Evolutionary conservation across 2,329 filamentous ascomycete genomes (phyloP), one percentile per base, ranked within the genome.

Genomic region (Epichloe festucae): DNA sequence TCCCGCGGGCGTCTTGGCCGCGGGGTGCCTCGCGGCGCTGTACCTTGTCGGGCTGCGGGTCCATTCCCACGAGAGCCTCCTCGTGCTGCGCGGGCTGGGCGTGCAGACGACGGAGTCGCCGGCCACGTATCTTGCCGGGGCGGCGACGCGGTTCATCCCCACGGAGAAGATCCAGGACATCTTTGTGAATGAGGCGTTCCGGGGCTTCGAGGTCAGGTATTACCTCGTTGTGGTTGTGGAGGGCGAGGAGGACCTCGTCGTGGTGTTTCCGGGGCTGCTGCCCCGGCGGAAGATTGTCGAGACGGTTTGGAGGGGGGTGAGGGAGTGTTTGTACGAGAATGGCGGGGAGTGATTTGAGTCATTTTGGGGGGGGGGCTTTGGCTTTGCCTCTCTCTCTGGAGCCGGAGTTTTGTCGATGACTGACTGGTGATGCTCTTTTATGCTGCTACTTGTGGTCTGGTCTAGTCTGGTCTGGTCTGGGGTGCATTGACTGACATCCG

Each of bases 171-270:
- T 98, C 53, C 87, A 87, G 63, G 93, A 98, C 65, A 84, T 98
- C 52, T 81, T 96, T 50, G 87, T 98, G 48, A 89, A 96, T 65
- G 93, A 98, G 72, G 93, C 90, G 3, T 97, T 97, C 68, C 81
- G 81, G 52, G 90, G 90, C 0, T 95, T 96, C 62, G 88, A 90
- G 69, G 89, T 97, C 38, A 74, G 84, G 41, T 95, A 91, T 63
- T 96, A 95, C 63, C 72, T 98, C 8, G 81, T 88, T 4, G 87
- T 97, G 34, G 85, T 97, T 50, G 89, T 97, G 17, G 86, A 94
- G 59, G 89, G 84, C 2, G 91, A 97, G 68, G 79, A 84, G 50
- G 84, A 93, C 57, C 78, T 95, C 4, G 87, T 97, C 0, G 91
- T 98, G n/a, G 89, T 97, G 3, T 98, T 98, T 65, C 91, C 91